Evolutionary conservation across 2,329 filamentous ascomycete species (phyloP), one percentile per base, ranked within the genome.

Genomic region (Neopestalotiopsis sp.): DNA sequence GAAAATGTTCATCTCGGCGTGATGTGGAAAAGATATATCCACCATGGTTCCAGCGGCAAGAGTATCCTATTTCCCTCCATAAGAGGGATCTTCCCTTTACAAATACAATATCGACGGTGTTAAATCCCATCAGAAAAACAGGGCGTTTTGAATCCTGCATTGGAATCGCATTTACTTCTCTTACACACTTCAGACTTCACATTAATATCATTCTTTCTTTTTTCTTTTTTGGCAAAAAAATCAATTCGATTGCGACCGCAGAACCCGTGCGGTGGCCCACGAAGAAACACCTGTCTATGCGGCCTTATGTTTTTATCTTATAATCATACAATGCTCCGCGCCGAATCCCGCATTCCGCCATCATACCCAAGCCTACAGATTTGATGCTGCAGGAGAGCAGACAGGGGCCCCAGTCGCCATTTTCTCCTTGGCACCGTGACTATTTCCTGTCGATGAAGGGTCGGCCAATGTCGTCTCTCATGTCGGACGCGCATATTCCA

Each of bases 231-330:
- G 45, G 45, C 45, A 52, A 52, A 49, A 49, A 59, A 59, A 59
- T 30, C 30, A 30, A 34, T 59, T 34, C 57, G 24, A 17, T 59
- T 34, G 57, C 13, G 17, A 34, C 57, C 57, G 57, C 57, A 12
- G 30, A 59, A 34, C 57, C 24, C 57, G 14, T 34, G 30, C 24
- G 30, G 57, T 17, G 57, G 57, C 24, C 30, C 57, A 34, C 34
- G 59, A 62, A 40, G 40, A 65, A 65, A 52, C 62, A 65, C 62
- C 62, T 65, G 62, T 45, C 62, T 52, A 52, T 65, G 40, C 62
- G 62, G 24, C 42, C 38, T 24, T 65, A 52, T 65, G 42, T 65
- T 49, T 65, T 30, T 17, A 65, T 65, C 59, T 62, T 62, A 6
- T 62, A 65, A 42, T 65, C 38, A n/a, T 65, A 65, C 62, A 65